Evolutionary conservation across 75 land plant species (phyloP).

Genomic region (Cunninghamia lanceolata): DNA sequence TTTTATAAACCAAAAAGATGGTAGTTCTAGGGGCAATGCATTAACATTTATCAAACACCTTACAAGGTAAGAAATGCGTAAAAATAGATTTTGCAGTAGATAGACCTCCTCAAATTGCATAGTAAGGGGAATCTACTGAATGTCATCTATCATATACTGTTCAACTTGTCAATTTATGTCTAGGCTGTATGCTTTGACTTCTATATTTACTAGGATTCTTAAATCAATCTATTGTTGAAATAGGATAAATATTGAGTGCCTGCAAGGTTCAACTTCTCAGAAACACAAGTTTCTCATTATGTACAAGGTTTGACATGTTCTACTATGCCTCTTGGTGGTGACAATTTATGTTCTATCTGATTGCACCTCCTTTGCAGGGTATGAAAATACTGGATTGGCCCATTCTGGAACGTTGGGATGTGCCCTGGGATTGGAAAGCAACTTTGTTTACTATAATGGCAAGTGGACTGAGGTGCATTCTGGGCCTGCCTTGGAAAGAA

Average conservation of each 20-base stretch:
- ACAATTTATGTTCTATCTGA: not conserved
- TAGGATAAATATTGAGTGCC: not conserved
- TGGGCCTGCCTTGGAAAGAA: not conserved
- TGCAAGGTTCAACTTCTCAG: not conserved
- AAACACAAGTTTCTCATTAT: not conserved
- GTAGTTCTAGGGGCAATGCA: not conserved
- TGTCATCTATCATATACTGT: not conserved
- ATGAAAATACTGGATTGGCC: slow-evolving; percentile 30
- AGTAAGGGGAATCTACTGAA: not conserved
- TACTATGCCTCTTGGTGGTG: not conserved
- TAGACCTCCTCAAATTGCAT: not conserved
- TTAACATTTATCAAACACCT: not conserved
- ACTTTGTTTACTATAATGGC: slow-evolving; percentile 45
- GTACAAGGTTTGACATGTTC: not conserved
- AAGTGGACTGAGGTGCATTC: slow-evolving; percentile 53
- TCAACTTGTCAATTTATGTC: not conserved
- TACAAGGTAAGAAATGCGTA: not conserved
- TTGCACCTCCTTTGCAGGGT: slow-evolving; percentile 2
- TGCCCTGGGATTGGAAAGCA: slow-evolving; percentile 71
- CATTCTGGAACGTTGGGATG: slow-evolving; percentile 56
- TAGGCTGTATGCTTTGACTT: not conserved
- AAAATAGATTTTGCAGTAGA: not conserved
- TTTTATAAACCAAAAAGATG: not conserved
- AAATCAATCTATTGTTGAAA: not conserved
- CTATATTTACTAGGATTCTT: not conserved